Evolutionary conservation across 371 early-diverging fungal genomes (phyloP).

Genomic region (Dinochytrium kinnereticum): DNA sequence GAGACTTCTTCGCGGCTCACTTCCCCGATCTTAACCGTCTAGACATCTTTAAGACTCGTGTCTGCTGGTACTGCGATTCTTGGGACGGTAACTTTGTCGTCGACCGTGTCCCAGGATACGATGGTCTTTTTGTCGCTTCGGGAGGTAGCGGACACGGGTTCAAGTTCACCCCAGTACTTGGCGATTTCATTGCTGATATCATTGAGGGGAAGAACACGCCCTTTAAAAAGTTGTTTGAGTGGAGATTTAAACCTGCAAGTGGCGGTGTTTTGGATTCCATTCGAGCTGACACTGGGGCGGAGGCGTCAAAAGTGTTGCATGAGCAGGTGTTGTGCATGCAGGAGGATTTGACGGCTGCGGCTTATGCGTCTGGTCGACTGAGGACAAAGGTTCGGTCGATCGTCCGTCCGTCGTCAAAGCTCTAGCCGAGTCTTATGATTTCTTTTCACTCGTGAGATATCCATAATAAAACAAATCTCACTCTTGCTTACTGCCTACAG

Average conservation of each 20-base stretch:
- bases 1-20: constrained; percentile 17
- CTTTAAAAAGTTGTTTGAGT: constrained; percentile 25
- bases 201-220: constrained; percentile 24
- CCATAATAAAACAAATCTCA: background rate
- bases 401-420: background rate
- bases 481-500: too few relatives aligned
- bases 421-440: too few relatives aligned
- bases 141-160: constrained; percentile 52
- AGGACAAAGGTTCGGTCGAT: background rate
- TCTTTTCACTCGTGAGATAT: background rate
- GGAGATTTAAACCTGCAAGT: constrained; percentile 16
- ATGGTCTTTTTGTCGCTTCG: constrained; percentile 39
- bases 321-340: constrained; percentile 14
- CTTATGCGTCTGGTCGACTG: constrained; percentile 17
- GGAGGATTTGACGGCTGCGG: constrained; percentile 28
- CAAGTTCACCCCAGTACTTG: constrained; percentile 46
- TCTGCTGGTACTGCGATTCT: constrained; percentile 49
- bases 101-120: constrained; percentile 27
- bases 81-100: constrained; percentile 44
- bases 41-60: constrained; percentile 31
- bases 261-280: background rate
- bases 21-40: constrained; percentile 31
- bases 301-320: constrained; percentile 6
- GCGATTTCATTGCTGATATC: constrained; percentile 42
- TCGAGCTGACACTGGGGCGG: constrained; percentile 14